Percentiles rank a stretch among this genome's conserved stretches.
Conservation (phyloP, 495 filamentous ascomycete genomes). For the Diplogelasinospora grovesii region DNA sequence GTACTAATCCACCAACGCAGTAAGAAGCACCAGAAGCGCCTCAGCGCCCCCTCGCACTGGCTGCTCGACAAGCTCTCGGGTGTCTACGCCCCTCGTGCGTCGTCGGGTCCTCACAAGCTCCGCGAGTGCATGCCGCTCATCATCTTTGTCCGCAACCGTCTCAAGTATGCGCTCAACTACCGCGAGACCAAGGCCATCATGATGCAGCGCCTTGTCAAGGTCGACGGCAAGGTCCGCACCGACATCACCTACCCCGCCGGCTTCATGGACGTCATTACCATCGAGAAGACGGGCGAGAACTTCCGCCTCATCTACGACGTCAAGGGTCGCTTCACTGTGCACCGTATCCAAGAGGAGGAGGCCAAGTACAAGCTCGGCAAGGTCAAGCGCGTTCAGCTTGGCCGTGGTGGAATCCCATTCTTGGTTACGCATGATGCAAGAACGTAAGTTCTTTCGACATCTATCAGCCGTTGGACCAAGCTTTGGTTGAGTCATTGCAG, state of each 20-base stretch:
- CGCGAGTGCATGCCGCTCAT: slow-evolving; percentile 98
- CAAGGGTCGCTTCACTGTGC: slow-evolving; percentile 99
- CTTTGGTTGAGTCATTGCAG: slow-evolving; percentile 74
- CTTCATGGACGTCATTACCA: slow-evolving; percentile 98
- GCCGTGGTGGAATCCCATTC: slow-evolving; percentile 99
- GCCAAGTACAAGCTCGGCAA: slow-evolving; percentile 99
- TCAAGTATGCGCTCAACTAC: slow-evolving; percentile 99
- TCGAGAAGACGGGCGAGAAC: slow-evolving; percentile 99
- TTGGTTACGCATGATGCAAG: slow-evolving; percentile 99
- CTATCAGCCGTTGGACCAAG: slow-evolving; percentile 99
- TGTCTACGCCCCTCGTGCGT: slow-evolving; percentile 92
- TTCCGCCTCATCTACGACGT: slow-evolving; percentile 99
- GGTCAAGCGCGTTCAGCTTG: slow-evolving; percentile 98
- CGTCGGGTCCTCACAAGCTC: slow-evolving; percentile 97
- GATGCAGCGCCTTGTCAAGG: slow-evolving; percentile 99
- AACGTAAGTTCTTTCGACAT: slow-evolving; percentile 94
- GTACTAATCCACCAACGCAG: slow-evolving; percentile 40
- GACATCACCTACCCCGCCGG: slow-evolving; percentile 95
- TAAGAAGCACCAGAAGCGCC: slow-evolving; percentile 99
- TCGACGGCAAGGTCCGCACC: slow-evolving; percentile 98
- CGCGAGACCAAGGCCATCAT: slow-evolving; percentile 96
- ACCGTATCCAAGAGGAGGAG: slow-evolving; percentile 97
- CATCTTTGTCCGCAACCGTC: slow-evolving; percentile 97
- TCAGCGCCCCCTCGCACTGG: slow-evolving; percentile 98
- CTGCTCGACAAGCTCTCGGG: slow-evolving; percentile 98